A percentile compares a stretch with the other conserved stretches of the same genome.
Conservation (phyloP, 441 rosid genomes). For the Bruguiera hainesii region DNA sequence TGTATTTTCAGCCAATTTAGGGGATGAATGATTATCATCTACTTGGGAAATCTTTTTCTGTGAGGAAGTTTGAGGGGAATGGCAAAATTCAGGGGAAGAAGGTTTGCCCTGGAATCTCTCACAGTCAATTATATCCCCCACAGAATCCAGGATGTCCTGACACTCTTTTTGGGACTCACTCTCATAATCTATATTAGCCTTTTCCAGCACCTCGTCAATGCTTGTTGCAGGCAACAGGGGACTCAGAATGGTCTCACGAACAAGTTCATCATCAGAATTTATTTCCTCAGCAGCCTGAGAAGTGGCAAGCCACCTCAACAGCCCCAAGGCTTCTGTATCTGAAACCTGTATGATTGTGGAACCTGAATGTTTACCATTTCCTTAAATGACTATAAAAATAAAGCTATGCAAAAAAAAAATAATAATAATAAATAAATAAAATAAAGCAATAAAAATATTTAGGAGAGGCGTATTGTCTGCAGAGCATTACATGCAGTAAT, state of each 20-base stretch:
- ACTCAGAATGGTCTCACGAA: slow-evolving; percentile 71
- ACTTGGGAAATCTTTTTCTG: slow-evolving; percentile 39
- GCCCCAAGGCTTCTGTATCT: slow-evolving; percentile 74
- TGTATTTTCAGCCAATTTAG: slow-evolving; percentile 40
- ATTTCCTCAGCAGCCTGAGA: slow-evolving; percentile 92
- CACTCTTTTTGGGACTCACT: slow-evolving; percentile 91
- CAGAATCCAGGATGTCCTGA: slow-evolving; percentile 95
- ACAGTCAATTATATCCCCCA: slow-evolving; percentile 46
- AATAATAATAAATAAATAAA: no score
- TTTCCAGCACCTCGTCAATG: slow-evolving; percentile 70
- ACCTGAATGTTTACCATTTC: no score
- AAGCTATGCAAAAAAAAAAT: no score
- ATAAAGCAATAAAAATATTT: background rate
- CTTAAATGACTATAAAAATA: no score
- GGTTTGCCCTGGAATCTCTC: slow-evolving; percentile 44
- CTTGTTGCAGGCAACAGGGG: slow-evolving; percentile 72
- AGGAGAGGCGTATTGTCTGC: background rate
- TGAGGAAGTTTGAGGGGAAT: slow-evolving; percentile 32
- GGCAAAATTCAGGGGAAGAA: slow-evolving; percentile 27
- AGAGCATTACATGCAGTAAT: background rate
- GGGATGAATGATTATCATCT: slow-evolving; percentile 36
- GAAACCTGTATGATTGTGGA: slow-evolving; percentile 35
- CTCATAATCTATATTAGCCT: slow-evolving; percentile 74
- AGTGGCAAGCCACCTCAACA: slow-evolving; percentile 91
- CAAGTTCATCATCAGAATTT: slow-evolving; percentile 96